phyloP scores from a whole-genome alignment of 805 yeast species.

The Cyberlindnera galapagoensis region DNA sequence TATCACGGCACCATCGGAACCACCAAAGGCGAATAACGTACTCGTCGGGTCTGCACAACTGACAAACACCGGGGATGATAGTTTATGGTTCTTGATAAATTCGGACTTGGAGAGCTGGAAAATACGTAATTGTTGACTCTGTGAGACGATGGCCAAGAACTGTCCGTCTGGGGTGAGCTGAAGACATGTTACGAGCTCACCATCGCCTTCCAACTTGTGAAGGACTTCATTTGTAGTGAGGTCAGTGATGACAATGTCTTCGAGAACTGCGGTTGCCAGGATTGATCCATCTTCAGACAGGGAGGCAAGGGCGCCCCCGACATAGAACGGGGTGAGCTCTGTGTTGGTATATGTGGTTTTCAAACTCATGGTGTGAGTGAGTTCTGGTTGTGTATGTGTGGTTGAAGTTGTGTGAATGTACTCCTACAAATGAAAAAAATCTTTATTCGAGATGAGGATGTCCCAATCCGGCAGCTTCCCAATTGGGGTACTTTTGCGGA shows the following conservation, averaged over 20 bases:
- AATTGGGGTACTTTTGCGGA: no score
- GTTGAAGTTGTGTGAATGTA: background rate
- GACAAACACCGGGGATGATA: conserved; percentile 78
- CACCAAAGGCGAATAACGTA: conserved; percentile 85
- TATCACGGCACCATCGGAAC: conserved; percentile 86
- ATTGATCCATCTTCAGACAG: conserved; percentile 54
- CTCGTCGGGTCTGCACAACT: conserved; percentile 74
- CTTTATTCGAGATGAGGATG: conserved; percentile 1
- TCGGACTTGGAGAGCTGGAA: conserved; percentile 34
- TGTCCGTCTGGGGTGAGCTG: conserved; percentile 71
- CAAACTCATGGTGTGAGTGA: no score
- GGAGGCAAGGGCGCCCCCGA: conserved; percentile 76
- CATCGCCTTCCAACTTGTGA: conserved; percentile 68
- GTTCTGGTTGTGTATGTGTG: no score
- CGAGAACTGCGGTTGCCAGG: conserved; percentile 75
- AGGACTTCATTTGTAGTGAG: conserved; percentile 49
- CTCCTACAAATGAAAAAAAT: background rate
- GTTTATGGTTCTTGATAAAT: conserved; percentile 45
- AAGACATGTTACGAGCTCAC: conserved; percentile 77
- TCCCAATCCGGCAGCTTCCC: conserved; percentile 1
- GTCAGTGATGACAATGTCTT: conserved; percentile 68
- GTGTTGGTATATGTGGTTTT: conserved; percentile 29
- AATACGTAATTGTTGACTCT: conserved; percentile 74
- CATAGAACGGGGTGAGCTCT: conserved; percentile 74
- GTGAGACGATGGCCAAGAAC: conserved; percentile 66